Conservation (phyloP, 208 protist genomes). For the Leishmania gerbilli region DNA sequence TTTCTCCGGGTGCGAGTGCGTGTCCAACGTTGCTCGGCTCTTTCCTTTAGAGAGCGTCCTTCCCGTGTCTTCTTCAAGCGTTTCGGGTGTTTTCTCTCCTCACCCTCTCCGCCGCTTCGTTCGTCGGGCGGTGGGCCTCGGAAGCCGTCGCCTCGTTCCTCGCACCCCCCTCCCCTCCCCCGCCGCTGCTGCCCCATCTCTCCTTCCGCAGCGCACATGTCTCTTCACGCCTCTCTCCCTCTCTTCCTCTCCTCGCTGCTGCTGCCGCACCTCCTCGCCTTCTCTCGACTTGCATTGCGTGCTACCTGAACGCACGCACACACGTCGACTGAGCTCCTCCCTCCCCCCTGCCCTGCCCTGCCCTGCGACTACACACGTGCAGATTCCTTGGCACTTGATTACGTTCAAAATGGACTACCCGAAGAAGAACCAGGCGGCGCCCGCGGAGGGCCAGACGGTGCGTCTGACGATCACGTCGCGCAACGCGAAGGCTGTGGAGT, state of each 20-base stretch:
- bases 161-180: not conserved
- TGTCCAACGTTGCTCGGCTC: not conserved
- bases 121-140: not conserved
- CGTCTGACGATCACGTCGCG: slow-evolving; percentile 98
- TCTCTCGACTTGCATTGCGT: not conserved
- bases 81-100: not conserved
- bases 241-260: not conserved
- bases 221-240: not conserved
- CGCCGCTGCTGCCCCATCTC: not conserved
- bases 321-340: not conserved
- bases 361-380: not conserved
- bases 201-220: not conserved
- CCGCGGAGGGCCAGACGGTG: slow-evolving; percentile 87
- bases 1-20: not conserved
- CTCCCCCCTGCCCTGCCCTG: slow-evolving; percentile 1
- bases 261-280: not conserved
- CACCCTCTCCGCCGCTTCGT: not conserved
- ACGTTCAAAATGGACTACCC: slow-evolving; percentile 83
- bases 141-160: not conserved
- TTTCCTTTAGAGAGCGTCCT: not conserved
- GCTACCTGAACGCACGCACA: not conserved
- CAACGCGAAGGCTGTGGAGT: slow-evolving; percentile 98
- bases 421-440: slow-evolving; percentile 68
- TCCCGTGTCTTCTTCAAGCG: not conserved
- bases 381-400: slow-evolving; percentile 60